phyloP scores from a whole-genome alignment of 2,329 filamentous ascomycete genomes.

The Aspergillus felis region DNA sequence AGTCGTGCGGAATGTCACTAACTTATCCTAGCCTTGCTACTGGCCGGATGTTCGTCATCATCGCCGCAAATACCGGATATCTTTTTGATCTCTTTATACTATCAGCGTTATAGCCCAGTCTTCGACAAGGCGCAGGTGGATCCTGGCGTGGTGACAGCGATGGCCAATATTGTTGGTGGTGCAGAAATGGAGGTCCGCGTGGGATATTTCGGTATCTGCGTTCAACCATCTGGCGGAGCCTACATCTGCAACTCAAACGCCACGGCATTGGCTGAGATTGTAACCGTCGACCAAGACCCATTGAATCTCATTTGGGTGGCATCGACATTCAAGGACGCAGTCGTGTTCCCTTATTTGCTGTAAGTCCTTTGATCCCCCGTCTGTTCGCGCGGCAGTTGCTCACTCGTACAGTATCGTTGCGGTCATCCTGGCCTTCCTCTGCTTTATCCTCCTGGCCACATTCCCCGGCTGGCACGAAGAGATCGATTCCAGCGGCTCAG shows the following conservation, averaged over 20 bases:
- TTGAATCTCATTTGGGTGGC: slow-evolving; percentile 97
- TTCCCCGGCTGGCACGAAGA: slow-evolving; percentile 98
- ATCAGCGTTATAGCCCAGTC: slow-evolving; percentile 75
- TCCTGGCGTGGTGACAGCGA: slow-evolving; percentile 78
- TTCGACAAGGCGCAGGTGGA: slow-evolving; percentile 87
- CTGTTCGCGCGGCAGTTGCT: not conserved
- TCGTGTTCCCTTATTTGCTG: slow-evolving; percentile 97
- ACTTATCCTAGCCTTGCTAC: slow-evolving; percentile 65
- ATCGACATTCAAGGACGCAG: slow-evolving; percentile 94
- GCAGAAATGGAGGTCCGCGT: slow-evolving; percentile 86
- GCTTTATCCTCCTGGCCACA: slow-evolving; percentile 88
- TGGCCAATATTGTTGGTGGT: slow-evolving; percentile 82
- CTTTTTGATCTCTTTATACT: slow-evolving; percentile 98
- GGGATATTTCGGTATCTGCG: slow-evolving; percentile 96
- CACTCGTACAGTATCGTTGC: slow-evolving; percentile 72
- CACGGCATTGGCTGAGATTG: slow-evolving; percentile 82
- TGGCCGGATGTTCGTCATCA: slow-evolving; percentile 95
- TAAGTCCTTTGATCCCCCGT: slow-evolving; percentile 47
- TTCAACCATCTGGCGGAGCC: slow-evolving; percentile 68
- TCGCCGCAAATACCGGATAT: slow-evolving; percentile 93
- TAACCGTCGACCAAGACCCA: slow-evolving; percentile 88
- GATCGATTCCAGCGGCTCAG: slow-evolving; percentile 71
- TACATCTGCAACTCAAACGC: slow-evolving; percentile 98
- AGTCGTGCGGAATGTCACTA: slow-evolving; percentile 14
- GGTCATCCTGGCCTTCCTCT: slow-evolving; percentile 94